phyloP scores from a whole-genome alignment of 805 yeast genomes.

The Starmera caribaea region DNA sequence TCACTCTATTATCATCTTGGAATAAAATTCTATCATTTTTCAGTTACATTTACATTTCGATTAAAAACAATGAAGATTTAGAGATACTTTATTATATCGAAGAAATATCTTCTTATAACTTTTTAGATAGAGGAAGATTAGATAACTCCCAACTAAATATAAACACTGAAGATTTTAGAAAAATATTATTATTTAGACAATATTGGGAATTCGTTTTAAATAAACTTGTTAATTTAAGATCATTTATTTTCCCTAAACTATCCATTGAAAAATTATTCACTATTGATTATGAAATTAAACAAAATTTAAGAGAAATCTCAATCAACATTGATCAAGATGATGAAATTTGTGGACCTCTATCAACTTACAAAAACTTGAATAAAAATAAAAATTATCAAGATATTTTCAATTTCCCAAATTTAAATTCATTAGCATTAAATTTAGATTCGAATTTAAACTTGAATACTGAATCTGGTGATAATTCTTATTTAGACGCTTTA shows the following conservation, averaged over 20 bases:
- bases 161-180: slow-evolving; percentile 5
- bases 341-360: not conserved
- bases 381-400: not conserved
- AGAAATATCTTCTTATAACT: slow-evolving; percentile 10
- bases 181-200: slow-evolving; percentile 11
- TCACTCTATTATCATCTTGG: slow-evolving; percentile 13
- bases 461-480: not conserved
- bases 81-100: slow-evolving; percentile 9
- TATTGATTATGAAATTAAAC: not conserved
- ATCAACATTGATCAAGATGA: slow-evolving; percentile 3
- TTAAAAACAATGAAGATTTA: slow-evolving; percentile 1
- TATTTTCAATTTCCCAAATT: slow-evolving; percentile 4
- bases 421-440: slow-evolving; percentile 6
- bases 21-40: slow-evolving; percentile 9
- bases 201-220: slow-evolving; percentile 13
- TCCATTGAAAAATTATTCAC: slow-evolving; percentile 11
- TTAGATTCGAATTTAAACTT: slow-evolving; percentile 3
- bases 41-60: slow-evolving; percentile 5
- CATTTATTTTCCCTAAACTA: slow-evolving; percentile 8
- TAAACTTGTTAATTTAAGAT: slow-evolving; percentile 6
- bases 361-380: not conserved
- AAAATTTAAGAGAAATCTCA: slow-evolving; percentile 3
- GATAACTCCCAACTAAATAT: slow-evolving; percentile 8
- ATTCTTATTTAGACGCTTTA: not conserved
- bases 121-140: slow-evolving; percentile 13